Evolutionary conservation across 2,329 filamentous ascomycete genomes (phyloP), one percentile per base, ranked within the genome.

Genomic region (Calonectria leucothoes): DNA sequence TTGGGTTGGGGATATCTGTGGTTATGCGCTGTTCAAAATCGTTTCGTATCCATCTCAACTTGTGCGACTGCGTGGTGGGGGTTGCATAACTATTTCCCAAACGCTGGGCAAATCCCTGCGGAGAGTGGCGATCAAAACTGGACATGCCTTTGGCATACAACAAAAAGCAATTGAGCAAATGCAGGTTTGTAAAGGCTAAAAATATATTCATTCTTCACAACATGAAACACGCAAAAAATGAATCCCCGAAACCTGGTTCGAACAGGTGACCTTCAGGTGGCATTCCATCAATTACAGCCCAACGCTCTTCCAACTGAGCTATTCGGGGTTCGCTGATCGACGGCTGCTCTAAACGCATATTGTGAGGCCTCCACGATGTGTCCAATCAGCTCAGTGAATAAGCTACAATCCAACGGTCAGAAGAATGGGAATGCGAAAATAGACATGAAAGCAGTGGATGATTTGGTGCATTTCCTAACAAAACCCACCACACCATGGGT

Each of bases 181-280:
- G n/a, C n/a, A n/a, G 15, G 5, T 20, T 20, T 3, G 17, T 20
- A 42, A n/a, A n/a, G n/a, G 37, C 15, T 20, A 23, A 45, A 45
- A n/a, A 45, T n/a, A 12, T 12, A 23, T 45, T 23, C 8, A n/a
- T n/a, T n/a, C n/a, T n/a, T n/a, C n/a, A n/a, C n/a, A n/a, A n/a
- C n/a, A 20, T 11, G 7, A 17, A 4, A 23, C 25, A 27, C 7
- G 14, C 25, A 39, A 61, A 59, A 61, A 61, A 12, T 39, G 55
- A 61, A 61, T 69, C 66, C 55, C 55, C 55, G 55, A 61, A 61
- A 61, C 55, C 55, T 61, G 55, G 55, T 61, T 61, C 55, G 55
- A 61, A 61, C 55, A 61, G 55, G 55, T 61, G 55, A 61, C 55
- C 55, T 61, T 61, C 55, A 61, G 55, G 55, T 61, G 55, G 55